phyloP scores from a whole-genome alignment of 83 land plant species.

The Picea abies region DNA sequence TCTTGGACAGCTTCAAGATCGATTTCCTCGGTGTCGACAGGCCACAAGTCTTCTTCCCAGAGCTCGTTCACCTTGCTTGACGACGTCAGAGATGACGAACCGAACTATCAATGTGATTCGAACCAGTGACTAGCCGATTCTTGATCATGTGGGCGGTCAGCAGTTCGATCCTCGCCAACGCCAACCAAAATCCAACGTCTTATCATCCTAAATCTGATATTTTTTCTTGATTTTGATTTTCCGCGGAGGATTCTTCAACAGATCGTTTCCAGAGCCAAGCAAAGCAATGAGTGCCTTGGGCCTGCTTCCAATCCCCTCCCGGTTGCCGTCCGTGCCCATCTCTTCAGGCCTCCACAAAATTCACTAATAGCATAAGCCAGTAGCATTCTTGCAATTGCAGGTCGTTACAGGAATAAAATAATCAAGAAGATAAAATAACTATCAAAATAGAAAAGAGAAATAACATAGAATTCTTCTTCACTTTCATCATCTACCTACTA shows the following conservation, averaged over 20 bases:
- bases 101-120: neutral
- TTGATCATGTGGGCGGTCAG: neutral
- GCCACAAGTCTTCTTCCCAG: slow-evolving; percentile 27
- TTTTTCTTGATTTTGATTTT: neutral
- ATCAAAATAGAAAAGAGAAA: too few relatives aligned
- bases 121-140: neutral
- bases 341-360: neutral
- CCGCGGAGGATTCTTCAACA: neutral
- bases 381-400: too few relatives aligned
- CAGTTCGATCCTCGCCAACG: neutral
- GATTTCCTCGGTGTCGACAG: slow-evolving; percentile 9
- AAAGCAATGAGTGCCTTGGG: slow-evolving; percentile 11
- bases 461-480: too few relatives aligned
- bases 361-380: too few relatives aligned
- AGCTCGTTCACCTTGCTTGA: slow-evolving; percentile 19
- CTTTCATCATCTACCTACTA: too few relatives aligned
- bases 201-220: neutral
- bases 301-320: slow-evolving; percentile 1
- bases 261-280: slow-evolving; percentile 10
- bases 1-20: neutral
- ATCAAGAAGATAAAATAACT: too few relatives aligned
- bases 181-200: neutral
- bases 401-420: too few relatives aligned
- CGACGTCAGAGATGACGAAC: neutral
- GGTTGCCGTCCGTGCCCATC: neutral